These are phyloP conservation scores for Scenedesmus sp. DNA, from an alignment of 163 green algal genomes.

Conservation along the genomic window DNA sequence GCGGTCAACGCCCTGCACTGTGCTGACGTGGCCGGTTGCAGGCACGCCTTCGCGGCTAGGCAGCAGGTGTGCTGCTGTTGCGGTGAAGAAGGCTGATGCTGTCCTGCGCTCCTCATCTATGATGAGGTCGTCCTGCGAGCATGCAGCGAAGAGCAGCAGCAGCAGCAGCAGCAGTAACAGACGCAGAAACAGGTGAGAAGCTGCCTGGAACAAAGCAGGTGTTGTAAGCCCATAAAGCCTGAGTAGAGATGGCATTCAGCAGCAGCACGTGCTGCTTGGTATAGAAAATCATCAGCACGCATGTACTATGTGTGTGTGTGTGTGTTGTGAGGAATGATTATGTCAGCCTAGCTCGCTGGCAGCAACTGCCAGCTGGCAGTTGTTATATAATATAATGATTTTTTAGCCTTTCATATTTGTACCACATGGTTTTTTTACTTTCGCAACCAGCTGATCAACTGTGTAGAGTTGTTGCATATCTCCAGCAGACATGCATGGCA, in stretches of 20 bases:
- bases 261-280: no score
- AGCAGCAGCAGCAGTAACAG: neutral
- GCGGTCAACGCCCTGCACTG: slow-evolving; percentile 31
- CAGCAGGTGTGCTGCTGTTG: slow-evolving; percentile 46
- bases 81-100: slow-evolving; percentile 19
- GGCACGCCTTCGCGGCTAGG: slow-evolving; percentile 7
- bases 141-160: neutral
- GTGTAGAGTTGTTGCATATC: neutral
- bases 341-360: no score
- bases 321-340: no score
- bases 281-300: no score
- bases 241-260: no score
- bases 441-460: neutral
- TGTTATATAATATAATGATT: no score
- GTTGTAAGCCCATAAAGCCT: no score
- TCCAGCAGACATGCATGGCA: neutral
- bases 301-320: no score
- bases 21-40: slow-evolving; percentile 36
- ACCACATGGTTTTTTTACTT: no score
- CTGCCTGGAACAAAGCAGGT: no score
- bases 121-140: slow-evolving; percentile 27
- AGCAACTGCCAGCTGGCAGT: no score
- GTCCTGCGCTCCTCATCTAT: slow-evolving; percentile 31
- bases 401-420: no score
- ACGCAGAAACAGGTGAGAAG: neutral